Evolutionary conservation across 495 filamentous ascomycete genomes (phyloP), one percentile per base, ranked within the genome.

Genomic region (Stereocaulon alpinum): DNA sequence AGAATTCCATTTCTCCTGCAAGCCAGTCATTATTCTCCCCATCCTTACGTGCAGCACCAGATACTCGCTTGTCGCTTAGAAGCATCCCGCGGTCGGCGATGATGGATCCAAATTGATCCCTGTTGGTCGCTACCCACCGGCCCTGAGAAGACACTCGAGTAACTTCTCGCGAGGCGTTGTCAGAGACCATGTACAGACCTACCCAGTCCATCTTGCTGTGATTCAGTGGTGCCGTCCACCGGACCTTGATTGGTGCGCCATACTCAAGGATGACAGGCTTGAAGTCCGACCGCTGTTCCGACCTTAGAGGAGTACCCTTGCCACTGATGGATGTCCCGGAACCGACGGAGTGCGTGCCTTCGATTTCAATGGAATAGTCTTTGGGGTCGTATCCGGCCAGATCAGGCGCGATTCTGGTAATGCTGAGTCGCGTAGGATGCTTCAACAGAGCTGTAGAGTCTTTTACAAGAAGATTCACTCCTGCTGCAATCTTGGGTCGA

Each of bases 171-270:
- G 86, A 91, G 5, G 83, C 81, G 67, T 96, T 97, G 70, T 97
- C 94, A 4, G 87, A 89, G 22, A 98, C 86, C 76, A 86, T 87
- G 75, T 96, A 98, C 7, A 98, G 76, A 20, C 91, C 92, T 53
- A 98, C 82, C 93, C 93, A 98, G 70, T 98, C 93, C 63, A 85
- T 88, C 67, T 87, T 93, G 75, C 84, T 86, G 73, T 97, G 93
- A 66, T 91, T 91, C 55, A 86, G 77, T 1, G 93, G 93, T 0
- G 93, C 94, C 18, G 83, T 90, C 93, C 93, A 98, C 65, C 82
- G 85, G 63, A 98, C 88, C 64, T 81, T 87, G 71, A 98, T 88
- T 14, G 92, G 89, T 12, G 91, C 80, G 52, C 93, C 93, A 64
- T 97, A 98, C 71, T 94, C 83, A 56, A 95, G 87, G 0, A 86